phyloP scores from a whole-genome alignment of 495 filamentous ascomycete species.

The Mycothermus thermophilus region DNA sequence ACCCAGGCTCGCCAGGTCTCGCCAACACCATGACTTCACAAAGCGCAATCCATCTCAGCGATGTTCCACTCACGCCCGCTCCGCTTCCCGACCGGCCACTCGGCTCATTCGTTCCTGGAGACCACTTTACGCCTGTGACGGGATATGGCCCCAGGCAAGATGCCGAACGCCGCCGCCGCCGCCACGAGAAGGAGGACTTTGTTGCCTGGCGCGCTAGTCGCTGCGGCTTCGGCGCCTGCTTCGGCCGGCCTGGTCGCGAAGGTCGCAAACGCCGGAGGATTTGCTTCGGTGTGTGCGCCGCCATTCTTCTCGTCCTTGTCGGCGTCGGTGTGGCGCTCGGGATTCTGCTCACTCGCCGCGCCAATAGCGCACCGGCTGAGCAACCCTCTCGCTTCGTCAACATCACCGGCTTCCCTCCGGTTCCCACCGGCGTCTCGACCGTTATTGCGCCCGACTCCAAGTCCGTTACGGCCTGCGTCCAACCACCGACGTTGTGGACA shows the following conservation, averaged over 20 bases:
- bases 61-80: constrained; percentile 25
- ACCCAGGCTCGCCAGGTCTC: constrained; percentile 33
- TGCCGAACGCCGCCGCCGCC: constrained; percentile 36
- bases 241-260: constrained; percentile 47
- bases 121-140: constrained; percentile 21
- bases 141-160: constrained; percentile 19
- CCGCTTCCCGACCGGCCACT: constrained; percentile 22
- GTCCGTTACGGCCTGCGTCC: constrained; percentile 49
- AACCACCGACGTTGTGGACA: constrained; percentile 61
- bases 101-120: constrained; percentile 23
- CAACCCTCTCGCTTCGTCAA: too few relatives aligned
- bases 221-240: constrained; percentile 49
- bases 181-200: constrained; percentile 51
- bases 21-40: constrained; percentile 32
- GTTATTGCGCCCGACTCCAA: constrained; percentile 50
- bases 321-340: too few relatives aligned
- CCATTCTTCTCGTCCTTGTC: too few relatives aligned
- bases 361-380: too few relatives aligned
- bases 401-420: constrained; percentile 70
- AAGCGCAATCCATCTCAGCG: constrained; percentile 26
- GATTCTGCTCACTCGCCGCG: too few relatives aligned
- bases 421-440: constrained; percentile 69
- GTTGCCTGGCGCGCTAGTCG: constrained; percentile 38
- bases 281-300: constrained; percentile 39
- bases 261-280: constrained; percentile 49